Conservation (phyloP, 1,284 basidiomycete species). For the Sporisorium graminicola region DNA sequence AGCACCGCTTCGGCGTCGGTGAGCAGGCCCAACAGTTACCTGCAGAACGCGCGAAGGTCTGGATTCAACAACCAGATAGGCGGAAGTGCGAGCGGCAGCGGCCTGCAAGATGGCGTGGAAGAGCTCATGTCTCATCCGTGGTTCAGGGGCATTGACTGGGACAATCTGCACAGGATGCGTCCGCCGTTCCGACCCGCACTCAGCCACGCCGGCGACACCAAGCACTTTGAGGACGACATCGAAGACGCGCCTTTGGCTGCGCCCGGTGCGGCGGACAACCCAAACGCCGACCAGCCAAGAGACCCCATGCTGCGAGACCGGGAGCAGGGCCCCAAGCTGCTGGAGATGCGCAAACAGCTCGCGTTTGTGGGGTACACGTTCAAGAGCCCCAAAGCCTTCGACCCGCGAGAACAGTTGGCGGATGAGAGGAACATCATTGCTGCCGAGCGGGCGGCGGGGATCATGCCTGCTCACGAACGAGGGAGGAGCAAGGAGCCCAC, state of each 20-base stretch:
- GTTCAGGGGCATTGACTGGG: conserved; percentile 64
- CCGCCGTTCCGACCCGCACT: conserved; percentile 91
- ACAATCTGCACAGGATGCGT: conserved; percentile 72
- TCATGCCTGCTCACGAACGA: conserved; percentile 15
- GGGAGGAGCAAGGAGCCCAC: conserved; percentile 38
- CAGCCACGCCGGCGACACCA: conserved; percentile 63
- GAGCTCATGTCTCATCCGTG: conserved; percentile 79
- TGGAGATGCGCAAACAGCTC: conserved; percentile 89
- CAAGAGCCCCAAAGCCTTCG: conserved; percentile 62
- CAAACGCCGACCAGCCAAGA: conserved; percentile 77
- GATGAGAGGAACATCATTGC: conserved; percentile 47
- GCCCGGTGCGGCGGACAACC: conserved; percentile 82
- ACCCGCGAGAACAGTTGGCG: conserved; percentile 49
- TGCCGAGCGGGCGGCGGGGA: conserved; percentile 41
- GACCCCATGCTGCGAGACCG: conserved; percentile 88
- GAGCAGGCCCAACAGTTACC: conserved; percentile 80
- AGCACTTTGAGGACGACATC: conserved; percentile 79
- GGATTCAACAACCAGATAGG: conserved; percentile 74
- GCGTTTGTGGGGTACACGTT: conserved; percentile 77
- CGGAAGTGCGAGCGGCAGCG: conserved; percentile 27
- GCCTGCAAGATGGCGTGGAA: conserved; percentile 80
- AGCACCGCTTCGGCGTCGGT: conserved; percentile 78
- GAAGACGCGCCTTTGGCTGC: conserved; percentile 86
- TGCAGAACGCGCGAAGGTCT: conserved; percentile 80
- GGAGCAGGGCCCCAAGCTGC: conserved; percentile 83